These are phyloP conservation scores for Trypanosomatidae sp. DNA, from an alignment of 208 protist genomes.

Conservation along the genomic window DNA sequence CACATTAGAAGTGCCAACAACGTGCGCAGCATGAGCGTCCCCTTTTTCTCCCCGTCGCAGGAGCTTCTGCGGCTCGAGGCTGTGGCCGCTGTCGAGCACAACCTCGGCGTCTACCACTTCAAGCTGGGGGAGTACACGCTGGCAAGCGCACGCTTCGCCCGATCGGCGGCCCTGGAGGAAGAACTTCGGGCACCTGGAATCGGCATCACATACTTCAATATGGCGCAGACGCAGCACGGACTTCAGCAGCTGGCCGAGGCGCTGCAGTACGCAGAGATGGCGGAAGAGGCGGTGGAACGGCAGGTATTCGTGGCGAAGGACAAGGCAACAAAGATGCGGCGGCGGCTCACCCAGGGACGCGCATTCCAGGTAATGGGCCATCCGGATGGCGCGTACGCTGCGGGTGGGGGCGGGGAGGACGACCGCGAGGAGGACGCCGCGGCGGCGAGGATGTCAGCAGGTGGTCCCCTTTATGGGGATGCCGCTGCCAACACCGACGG, in stretches of 20 bases:
- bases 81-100: slow-evolving; percentile 61
- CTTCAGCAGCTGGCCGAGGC: slow-evolving; percentile 31
- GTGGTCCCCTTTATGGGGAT: background rate
- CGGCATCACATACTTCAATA: slow-evolving; percentile 82
- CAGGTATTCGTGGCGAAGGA: slow-evolving; percentile 34
- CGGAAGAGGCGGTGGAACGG: slow-evolving; percentile 61
- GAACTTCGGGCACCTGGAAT: slow-evolving; percentile 50
- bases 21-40: slow-evolving; percentile 36
- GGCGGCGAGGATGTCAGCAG: background rate
- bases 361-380: slow-evolving; percentile 10
- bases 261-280: slow-evolving; percentile 35
- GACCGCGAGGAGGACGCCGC: background rate
- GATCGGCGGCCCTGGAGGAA: slow-evolving; percentile 60
- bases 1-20: slow-evolving; percentile 10
- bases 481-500: background rate
- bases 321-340: slow-evolving; percentile 26
- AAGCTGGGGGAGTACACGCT: slow-evolving; percentile 72
- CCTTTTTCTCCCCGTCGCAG: slow-evolving; percentile 53
- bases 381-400: background rate
- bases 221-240: slow-evolving; percentile 65
- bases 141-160: slow-evolving; percentile 42
- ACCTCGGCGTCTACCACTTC: slow-evolving; percentile 86
- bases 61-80: slow-evolving; percentile 41
- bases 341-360: slow-evolving; percentile 11
- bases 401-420: slow-evolving; percentile 1